Evolutionary conservation across 257 asterid species (phyloP).

Genomic region (Solanum arcanum): DNA sequence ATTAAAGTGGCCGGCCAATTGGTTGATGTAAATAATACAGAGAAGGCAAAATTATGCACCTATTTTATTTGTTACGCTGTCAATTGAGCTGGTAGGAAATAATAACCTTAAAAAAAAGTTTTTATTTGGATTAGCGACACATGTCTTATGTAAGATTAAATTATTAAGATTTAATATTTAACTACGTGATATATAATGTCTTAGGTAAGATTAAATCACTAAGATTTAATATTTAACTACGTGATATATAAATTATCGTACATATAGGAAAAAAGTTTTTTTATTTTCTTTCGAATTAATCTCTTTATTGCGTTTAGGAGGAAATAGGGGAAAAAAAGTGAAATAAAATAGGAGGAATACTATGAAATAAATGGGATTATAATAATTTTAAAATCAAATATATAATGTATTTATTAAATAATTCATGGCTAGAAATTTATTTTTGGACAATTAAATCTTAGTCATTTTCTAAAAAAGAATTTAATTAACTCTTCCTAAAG

Average conservation of each 20-base stretch:
- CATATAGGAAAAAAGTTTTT: too few species aligned
- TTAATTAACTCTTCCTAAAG: too few species aligned
- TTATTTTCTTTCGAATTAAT: too few species aligned
- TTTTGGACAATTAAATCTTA: not conserved
- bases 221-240: too few species aligned
- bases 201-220: too few species aligned
- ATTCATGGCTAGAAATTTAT: not conserved
- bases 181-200: too few species aligned
- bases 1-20: not conserved
- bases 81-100: not conserved
- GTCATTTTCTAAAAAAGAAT: fast-evolving
- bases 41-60: not conserved
- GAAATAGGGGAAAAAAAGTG: not conserved
- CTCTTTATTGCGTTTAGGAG: not conserved
- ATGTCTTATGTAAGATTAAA: not conserved
- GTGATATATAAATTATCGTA: too few species aligned
- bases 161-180: too few species aligned
- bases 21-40: not conserved
- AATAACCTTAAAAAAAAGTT: not conserved
- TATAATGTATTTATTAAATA: too few species aligned
- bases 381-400: too few species aligned
- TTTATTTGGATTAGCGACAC: not conserved
- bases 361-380: too few species aligned
- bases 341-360: not conserved
- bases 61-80: not conserved